Evolutionary conservation across 306 rosid genomes (phyloP).

Genomic region (Acacia acuminata): DNA sequence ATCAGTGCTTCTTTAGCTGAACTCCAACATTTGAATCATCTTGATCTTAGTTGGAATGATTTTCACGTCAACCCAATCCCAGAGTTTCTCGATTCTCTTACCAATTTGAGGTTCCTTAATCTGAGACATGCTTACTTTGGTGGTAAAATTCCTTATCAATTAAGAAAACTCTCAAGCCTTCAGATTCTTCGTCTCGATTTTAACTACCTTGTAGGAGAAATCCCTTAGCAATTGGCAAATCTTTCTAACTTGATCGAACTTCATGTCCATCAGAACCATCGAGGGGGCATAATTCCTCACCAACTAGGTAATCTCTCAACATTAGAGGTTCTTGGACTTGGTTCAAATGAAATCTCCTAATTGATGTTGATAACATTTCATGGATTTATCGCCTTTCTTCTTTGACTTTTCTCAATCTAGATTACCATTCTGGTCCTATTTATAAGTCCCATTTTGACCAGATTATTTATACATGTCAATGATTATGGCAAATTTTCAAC

Average conservation of each 20-base stretch:
- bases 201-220: not conserved
- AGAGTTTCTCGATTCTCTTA: not conserved
- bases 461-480: no score
- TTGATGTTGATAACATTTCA: not conserved
- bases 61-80: not conserved
- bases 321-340: not conserved
- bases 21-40: not conserved
- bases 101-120: not conserved
- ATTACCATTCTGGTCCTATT: no score
- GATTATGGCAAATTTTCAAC: no score
- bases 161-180: not conserved
- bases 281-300: not conserved
- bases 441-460: no score
- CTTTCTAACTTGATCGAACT: not conserved
- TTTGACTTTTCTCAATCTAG: not conserved
- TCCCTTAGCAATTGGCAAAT: not conserved
- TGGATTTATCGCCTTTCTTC: not conserved
- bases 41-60: not conserved
- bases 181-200: fast-evolving
- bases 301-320: not conserved
- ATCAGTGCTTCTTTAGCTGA: not conserved
- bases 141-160: not conserved
- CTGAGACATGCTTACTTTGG: not conserved
- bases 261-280: not conserved
- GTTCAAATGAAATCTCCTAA: not conserved